Evolutionary conservation across 2,329 filamentous ascomycete species (phyloP), one percentile per base, ranked within the genome.

Genomic region (Alternaria incomplexa): DNA sequence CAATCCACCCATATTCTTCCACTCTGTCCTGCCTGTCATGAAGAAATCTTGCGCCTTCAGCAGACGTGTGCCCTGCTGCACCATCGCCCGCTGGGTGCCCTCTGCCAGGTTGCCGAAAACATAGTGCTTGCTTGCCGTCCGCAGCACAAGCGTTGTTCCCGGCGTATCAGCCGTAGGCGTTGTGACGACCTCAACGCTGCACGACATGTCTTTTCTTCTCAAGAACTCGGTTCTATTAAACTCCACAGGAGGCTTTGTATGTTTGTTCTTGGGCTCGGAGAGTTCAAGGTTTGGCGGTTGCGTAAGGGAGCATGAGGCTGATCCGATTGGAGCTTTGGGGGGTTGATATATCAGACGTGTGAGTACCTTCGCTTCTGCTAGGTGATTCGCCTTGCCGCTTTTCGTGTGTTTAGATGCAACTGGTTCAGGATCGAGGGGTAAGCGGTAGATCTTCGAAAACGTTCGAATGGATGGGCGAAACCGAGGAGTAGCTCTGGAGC

Each of bases 121-220:
- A 79, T 99, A 99, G 72, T 91, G 90, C 71, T 95, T 92, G 32
- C 25, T 61, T 15, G 69, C 50, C 74, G 93, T 94, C 76, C 95
- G 90, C 7, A 99, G 84, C 40, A 93, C 77, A 30, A 98, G 79
- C 53, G 88, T 87, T 3, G 93, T 92, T 57, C 95, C 95, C 1
- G 90, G 88, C 20, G 93, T 97, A 81, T 99, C 96, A 62, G 90
- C 91, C 69, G 95, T 96, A 13, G 95, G 95, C 62, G 91, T 91
- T 17, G 90, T 91, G 65, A 95, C 79, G 72, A 98, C 82, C 78
- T 96, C 90, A 60, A 94, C 84, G 72, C 84, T 88, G 76, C 86
- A 90, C 71, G 89, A 86, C 94, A 97, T 97, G 51, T 45, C 61
- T 58, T 45, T 13, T 47, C 9, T 17, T 63, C 48, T 44, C 11